These are phyloP conservation scores for Aspergillus olivimuriae DNA, from an alignment of 495 filamentous ascomycete genomes.

Conservation along the genomic window DNA sequence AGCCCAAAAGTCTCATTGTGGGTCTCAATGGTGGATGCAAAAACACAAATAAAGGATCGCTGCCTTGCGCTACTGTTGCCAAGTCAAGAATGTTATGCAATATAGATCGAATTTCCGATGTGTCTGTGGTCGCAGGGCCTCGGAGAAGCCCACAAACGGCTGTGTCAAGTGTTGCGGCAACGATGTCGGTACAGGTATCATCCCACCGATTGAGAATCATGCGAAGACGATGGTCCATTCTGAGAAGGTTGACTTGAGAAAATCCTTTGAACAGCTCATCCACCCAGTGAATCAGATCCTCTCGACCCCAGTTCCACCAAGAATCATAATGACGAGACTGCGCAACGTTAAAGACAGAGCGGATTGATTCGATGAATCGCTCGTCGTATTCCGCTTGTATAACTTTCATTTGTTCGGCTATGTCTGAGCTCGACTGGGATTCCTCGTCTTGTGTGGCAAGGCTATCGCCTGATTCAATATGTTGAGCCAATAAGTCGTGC, in stretches of 20 bases:
- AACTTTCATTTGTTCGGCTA: constrained; percentile 84
- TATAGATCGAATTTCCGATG: background rate
- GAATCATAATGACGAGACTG: constrained; percentile 95
- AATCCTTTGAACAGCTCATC: constrained; percentile 86
- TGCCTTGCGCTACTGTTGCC: constrained; percentile 1
- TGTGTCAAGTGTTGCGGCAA: background rate
- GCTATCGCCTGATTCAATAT: constrained; percentile 92
- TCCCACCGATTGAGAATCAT: constrained; percentile 19
- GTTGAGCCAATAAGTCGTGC: constrained; percentile 82
- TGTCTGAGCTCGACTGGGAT: constrained; percentile 42
- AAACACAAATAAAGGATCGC: constrained; percentile 13
- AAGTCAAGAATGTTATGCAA: constrained; percentile 6
- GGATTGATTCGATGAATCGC: constrained; percentile 86
- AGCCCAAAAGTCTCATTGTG: constrained; percentile 7
- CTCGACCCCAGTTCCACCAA: constrained; percentile 97
- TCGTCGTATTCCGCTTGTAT: constrained; percentile 96
- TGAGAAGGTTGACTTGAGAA: background rate
- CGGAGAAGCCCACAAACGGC: too few species aligned
- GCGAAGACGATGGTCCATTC: constrained; percentile 5
- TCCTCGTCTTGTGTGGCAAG: constrained; percentile 28
- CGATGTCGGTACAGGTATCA: constrained; percentile 15
- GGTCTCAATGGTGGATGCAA: constrained; percentile 9
- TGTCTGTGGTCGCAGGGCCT: background rate
- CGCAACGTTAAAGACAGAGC: constrained; percentile 79
- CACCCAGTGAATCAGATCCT: constrained; percentile 93